These are phyloP conservation scores for Coprinopsis sp. DNA, from an alignment of 768 basidiomycete genomes.

Conservation along the genomic window DNA sequence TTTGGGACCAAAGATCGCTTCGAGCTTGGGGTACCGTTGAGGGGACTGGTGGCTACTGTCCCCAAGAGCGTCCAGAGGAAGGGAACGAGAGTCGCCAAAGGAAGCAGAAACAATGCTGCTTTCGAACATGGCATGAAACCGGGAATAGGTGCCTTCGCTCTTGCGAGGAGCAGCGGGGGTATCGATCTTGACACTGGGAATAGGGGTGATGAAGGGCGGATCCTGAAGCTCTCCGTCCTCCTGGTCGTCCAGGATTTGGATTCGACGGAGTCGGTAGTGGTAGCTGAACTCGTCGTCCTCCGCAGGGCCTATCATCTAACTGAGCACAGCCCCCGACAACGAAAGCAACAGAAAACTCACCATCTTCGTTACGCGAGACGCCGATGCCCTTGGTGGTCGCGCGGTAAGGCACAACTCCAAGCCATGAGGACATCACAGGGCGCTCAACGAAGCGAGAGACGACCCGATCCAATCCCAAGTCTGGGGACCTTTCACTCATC, in stretches of 20 bases:
- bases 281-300: neutral
- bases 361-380: neutral
- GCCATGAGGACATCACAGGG: neutral
- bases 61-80: neutral
- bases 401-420: neutral
- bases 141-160: slow-evolving; percentile 3
- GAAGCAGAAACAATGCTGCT: neutral
- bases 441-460: neutral
- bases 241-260: neutral
- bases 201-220: slow-evolving; percentile 2
- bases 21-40: slow-evolving; percentile 1
- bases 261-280: slow-evolving; percentile 5
- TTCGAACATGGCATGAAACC: neutral
- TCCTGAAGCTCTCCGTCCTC: neutral
- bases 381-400: neutral
- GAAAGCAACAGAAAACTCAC: neutral
- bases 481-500: neutral
- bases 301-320: neutral
- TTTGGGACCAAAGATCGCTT: neutral
- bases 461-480: neutral
- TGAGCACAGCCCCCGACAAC: neutral
- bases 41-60: neutral
- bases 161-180: neutral
- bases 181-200: slow-evolving; percentile 3
- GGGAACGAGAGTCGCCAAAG: neutral